A percentile compares a stretch with the other conserved stretches of the same genome.
Evolutionary conservation across 2,329 filamentous ascomycete genomes (phyloP).

Genomic region (Alternaria triticina): DNA sequence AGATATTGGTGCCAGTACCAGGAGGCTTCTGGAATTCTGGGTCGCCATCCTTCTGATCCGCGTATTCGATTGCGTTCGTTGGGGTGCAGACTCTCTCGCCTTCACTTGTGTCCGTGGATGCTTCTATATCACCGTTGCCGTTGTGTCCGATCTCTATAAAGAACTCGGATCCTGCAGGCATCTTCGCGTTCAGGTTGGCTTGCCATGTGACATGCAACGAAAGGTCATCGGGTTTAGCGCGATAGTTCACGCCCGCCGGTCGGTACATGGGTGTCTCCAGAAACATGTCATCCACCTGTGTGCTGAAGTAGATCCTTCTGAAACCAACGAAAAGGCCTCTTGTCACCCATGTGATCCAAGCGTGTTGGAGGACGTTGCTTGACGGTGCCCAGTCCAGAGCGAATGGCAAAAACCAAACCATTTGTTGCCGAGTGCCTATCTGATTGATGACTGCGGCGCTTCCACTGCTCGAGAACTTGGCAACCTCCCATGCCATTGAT

Average conservation of each 20-base stretch:
- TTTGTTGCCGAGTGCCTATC: slow-evolving; percentile 63
- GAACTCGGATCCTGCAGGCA: slow-evolving; percentile 45
- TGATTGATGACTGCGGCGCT: slow-evolving; percentile 67
- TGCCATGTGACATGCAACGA: slow-evolving; percentile 40
- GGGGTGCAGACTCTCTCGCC: slow-evolving; percentile 38
- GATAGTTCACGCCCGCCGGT: slow-evolving; percentile 59
- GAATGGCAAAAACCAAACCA: slow-evolving; percentile 66
- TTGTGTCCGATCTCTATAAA: slow-evolving; percentile 49
- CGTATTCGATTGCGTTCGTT: slow-evolving; percentile 46
- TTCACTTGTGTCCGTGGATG: slow-evolving; percentile 33
- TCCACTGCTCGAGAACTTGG: slow-evolving; percentile 51
- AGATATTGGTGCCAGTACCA: slow-evolving; percentile 47
- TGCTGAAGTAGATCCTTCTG: slow-evolving; percentile 61
- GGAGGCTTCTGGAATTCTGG: slow-evolving; percentile 55
- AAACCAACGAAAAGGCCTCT: slow-evolving; percentile 65
- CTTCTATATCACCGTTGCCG: slow-evolving; percentile 48
- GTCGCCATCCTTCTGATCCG: slow-evolving; percentile 49
- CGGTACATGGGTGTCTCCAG: slow-evolving; percentile 53
- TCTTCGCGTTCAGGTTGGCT: slow-evolving; percentile 33
- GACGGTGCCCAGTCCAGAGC: slow-evolving; percentile 60
- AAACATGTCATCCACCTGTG: slow-evolving; percentile 69
- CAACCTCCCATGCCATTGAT: slow-evolving; percentile 61
- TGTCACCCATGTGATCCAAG: slow-evolving; percentile 68
- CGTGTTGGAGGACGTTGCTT: slow-evolving; percentile 66
- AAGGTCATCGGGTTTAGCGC: slow-evolving; percentile 49